Evolutionary conservation across 148 eudicot species (phyloP).

Genomic region (Dysphania ambrosioides): DNA sequence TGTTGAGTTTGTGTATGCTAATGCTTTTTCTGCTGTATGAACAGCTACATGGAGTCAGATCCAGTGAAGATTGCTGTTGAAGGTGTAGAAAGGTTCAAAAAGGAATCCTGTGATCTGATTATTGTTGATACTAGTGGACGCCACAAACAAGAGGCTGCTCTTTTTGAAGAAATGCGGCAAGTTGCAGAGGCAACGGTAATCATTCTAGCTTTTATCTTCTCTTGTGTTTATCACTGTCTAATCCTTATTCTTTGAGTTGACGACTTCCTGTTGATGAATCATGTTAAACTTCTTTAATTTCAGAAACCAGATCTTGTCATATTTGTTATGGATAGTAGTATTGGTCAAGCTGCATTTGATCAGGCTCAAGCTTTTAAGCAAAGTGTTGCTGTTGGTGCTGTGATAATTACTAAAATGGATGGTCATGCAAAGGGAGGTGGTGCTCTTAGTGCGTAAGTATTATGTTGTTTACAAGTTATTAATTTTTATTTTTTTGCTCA

Average conservation of each 20-base stretch:
- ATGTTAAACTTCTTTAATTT: too few relatives aligned
- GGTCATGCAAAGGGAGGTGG: slow-evolving; percentile 99
- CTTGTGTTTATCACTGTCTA: too few relatives aligned
- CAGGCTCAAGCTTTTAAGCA: slow-evolving; percentile 97
- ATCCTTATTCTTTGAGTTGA: too few relatives aligned
- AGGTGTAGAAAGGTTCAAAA: slow-evolving; percentile 88
- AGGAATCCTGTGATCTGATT: slow-evolving; percentile 85
- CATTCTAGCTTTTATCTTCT: too few relatives aligned
- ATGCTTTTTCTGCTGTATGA: slow-evolving; percentile 11
- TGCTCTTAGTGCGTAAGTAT: slow-evolving; percentile 99
- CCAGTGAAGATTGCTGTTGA: slow-evolving; percentile 91
- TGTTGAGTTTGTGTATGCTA: neutral
- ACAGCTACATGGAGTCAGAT: slow-evolving; percentile 89
- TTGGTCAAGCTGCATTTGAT: slow-evolving; percentile 96
- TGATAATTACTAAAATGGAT: slow-evolving; percentile 94
- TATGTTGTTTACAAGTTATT: too few relatives aligned
- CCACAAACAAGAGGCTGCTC: slow-evolving; percentile 94
- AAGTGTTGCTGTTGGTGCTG: slow-evolving; percentile 99
- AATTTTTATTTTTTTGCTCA: too few relatives aligned
- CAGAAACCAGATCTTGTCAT: slow-evolving; percentile 97
- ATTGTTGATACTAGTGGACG: slow-evolving; percentile 97
- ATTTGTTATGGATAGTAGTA: slow-evolving; percentile 99
- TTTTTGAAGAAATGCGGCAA: slow-evolving; percentile 99
- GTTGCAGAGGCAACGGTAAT: slow-evolving; percentile 92
- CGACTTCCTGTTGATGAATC: too few relatives aligned